Evolutionary conservation across 1,284 basidiomycete species (phyloP), one percentile per base, ranked within the genome.

Genomic region (Ustanciosporium gigantosporum): DNA sequence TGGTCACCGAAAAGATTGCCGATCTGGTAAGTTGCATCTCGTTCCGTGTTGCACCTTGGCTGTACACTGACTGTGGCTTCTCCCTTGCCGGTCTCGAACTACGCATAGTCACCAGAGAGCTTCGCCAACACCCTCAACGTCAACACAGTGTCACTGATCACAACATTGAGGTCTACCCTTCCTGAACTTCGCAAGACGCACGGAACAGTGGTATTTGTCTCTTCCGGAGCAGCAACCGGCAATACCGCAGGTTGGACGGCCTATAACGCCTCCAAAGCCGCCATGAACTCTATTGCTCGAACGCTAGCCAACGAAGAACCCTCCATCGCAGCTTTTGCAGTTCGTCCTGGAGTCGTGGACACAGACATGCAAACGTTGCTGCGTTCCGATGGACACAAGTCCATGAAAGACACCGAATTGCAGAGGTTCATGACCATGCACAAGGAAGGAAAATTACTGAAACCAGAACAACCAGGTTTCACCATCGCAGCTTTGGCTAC

Each of bases 321-420:
- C 3, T 79, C 82, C 17, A 79, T 94, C n/a, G 82, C 84, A 2
- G 85, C 84, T 11, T 82, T 93, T 23, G 87, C 90, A 5, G 67
- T 94, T 2, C 84, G 90, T 0, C 91, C 91, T 0, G 91, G 91
- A 16, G 87, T 87, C 76, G 89, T 93, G 9, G 86, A 91, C 40
- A 80, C 71, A 34, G 73, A 78, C 41, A 68, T 75, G 45, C 46
- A 46, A 19, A 46, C 44, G 2, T 22, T 57, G 1, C 34, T 64
- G 1, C 24, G 53, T 2, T 11, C 4, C 2, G 9, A 29, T 3
- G 43, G 46, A 0, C 31, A 25, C 2, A 16, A 31, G 0, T 36
- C 42, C 1, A 64, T 49, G 44, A 41, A 43, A 21, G 49, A 80
- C 71, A 73, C 80, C 15, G 84, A 85, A 21, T 79, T 86, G 58